A percentile compares a stretch with the other conserved stretches of the same genome.
phyloP scores from a whole-genome alignment of 1,139 yeast genomes.

The Saccharomyces hybrid region DNA sequence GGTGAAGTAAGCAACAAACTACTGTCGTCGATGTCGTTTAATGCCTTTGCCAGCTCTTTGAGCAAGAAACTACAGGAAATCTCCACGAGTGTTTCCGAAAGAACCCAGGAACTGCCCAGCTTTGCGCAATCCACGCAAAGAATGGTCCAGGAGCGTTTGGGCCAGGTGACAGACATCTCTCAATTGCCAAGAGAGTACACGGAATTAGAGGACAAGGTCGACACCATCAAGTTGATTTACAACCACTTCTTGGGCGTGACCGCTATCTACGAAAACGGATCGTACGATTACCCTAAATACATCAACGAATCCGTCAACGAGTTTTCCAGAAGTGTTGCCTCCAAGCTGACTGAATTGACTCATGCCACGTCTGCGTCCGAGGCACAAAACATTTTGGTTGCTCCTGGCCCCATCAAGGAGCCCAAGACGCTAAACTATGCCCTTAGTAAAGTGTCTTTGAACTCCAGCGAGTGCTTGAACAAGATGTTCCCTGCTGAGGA shows the following conservation, averaged over 20 bases:
- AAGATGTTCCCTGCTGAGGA: slow-evolving; percentile 21
- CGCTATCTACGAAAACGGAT: slow-evolving; percentile 61
- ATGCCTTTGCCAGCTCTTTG: slow-evolving; percentile 17
- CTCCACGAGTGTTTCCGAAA: slow-evolving; percentile 27
- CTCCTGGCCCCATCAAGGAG: slow-evolving; percentile 51
- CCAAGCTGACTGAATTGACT: slow-evolving; percentile 61
- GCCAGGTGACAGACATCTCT: slow-evolving; percentile 70
- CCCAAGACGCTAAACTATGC: slow-evolving; percentile 87
- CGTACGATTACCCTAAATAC: slow-evolving; percentile 83
- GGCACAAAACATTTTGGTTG: slow-evolving; percentile 68
- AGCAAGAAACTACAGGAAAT: slow-evolving; percentile 28
- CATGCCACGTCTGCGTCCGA: slow-evolving; percentile 75
- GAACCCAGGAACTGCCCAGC: slow-evolving; percentile 38
- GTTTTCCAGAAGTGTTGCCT: slow-evolving; percentile 59
- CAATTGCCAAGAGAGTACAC: slow-evolving; percentile 79
- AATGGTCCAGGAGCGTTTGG: slow-evolving; percentile 70
- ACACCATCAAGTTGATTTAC: slow-evolving; percentile 66
- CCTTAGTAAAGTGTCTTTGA: slow-evolving; percentile 65
- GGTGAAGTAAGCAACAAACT: background rate
- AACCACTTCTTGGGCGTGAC: slow-evolving; percentile 68
- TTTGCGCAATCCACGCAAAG: slow-evolving; percentile 79
- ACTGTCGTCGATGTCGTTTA: slow-evolving; percentile 13
- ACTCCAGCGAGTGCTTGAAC: slow-evolving; percentile 36
- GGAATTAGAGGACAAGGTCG: slow-evolving; percentile 68
- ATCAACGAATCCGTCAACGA: slow-evolving; percentile 68